A percentile compares a stretch with the other conserved stretches of the same genome.
phyloP scores from a whole-genome alignment of 1,139 yeast species.

The Suhomyces bokatorum region DNA sequence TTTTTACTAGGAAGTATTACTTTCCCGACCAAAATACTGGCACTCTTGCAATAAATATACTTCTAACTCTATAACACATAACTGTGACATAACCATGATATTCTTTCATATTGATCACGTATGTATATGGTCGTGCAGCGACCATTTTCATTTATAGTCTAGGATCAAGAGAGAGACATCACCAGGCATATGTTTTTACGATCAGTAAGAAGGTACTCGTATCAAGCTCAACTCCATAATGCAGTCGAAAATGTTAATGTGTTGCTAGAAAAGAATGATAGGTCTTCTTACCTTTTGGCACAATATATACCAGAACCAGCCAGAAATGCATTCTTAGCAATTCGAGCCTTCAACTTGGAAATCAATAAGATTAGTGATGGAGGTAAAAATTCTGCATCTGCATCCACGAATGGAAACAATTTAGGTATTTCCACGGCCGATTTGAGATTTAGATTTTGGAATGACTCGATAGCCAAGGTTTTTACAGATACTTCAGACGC shows the following conservation, averaged over 20 bases:
- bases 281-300: slow-evolving; percentile 65
- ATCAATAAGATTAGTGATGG: slow-evolving; percentile 59
- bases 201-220: slow-evolving; percentile 11
- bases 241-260: slow-evolving; percentile 47
- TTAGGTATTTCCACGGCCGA: slow-evolving; percentile 51
- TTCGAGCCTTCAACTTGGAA: slow-evolving; percentile 69
- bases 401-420: slow-evolving; percentile 24
- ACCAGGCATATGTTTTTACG: slow-evolving; percentile 3
- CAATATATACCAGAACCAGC: slow-evolving; percentile 72
- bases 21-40: too few relatives aligned
- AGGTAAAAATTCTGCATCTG: slow-evolving; percentile 30
- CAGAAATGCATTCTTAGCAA: slow-evolving; percentile 65
- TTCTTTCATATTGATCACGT: too few relatives aligned
- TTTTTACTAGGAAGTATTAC: too few relatives aligned
- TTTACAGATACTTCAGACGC: slow-evolving; percentile 39
- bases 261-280: slow-evolving; percentile 49
- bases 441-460: slow-evolving; percentile 63
- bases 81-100: too few relatives aligned
- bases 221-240: slow-evolving; percentile 29
- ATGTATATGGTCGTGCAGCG: too few relatives aligned
- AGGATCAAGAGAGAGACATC: too few relatives aligned
- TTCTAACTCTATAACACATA: too few relatives aligned
- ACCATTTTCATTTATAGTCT: too few relatives aligned
- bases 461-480: slow-evolving; percentile 48
- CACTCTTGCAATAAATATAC: too few relatives aligned